Base-by-base conservation (phyloP, 2,329 filamentous ascomycete species). In the Botryotinia calthae region DNA sequence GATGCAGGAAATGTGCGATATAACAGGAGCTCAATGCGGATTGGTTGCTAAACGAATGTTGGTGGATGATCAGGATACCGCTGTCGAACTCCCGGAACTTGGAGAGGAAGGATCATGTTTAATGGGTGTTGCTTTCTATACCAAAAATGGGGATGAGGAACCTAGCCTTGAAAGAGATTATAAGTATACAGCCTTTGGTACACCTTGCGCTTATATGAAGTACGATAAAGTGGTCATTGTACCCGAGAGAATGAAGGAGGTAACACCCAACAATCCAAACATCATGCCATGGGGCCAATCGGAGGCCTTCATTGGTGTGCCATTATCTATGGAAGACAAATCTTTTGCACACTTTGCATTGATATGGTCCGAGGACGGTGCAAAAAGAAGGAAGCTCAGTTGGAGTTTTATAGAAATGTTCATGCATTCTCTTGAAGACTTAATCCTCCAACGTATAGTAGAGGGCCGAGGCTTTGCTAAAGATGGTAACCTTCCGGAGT, bases 151-250 rank as follows among this genome's bases (percentile, higher is more conserved):
- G 42, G 83, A 84, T 67, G 84, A 85, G 71, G 83, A 82, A 69
- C 84, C 85, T 74, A 83, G 85, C 37, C 84, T 89, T 68, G 83
- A 88, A 76, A 86, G 86, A 74, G 86, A 91, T 77, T 87, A 88
- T 82, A 88, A 88, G 75, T 91, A 90, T 80, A 86, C 89, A 76
- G 87, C 89, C 54, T 90, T 89, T 76, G 88, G 78, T 46, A 79
- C 89, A 75, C 90, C 90, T 7, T 90, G 90, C 80, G 86, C 87
- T 51, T 87, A 91, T 79, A 92, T 93, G 90, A 88, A 87, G 76
- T 88, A 92, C 79, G 90, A 92, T 82, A 91, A 92, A 80, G 88
- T 91, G 68, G 90, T 91, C 79, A 81, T 92, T 72, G 88, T 93
- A 34, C 88, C 90, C 0, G 87, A 91, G 72, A 84, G 85, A 59